Base-by-base conservation (phyloP, 805 yeast genomes). In the Hanseniaspora taiwanica region DNA sequence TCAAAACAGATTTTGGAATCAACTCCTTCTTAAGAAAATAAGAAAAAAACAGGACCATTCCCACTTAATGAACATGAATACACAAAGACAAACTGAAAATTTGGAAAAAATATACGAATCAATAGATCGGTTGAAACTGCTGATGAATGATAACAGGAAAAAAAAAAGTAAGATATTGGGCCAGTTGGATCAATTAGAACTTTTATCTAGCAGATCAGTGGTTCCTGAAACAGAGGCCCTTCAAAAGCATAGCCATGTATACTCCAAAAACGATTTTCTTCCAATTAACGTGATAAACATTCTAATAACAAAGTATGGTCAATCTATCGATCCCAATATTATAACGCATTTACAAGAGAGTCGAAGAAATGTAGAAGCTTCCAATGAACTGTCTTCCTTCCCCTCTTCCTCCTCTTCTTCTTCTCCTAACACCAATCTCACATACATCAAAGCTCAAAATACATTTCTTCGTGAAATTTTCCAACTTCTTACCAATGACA, bases 81-180 rank as follows among this genome's bases (percentile, higher is more conserved):
- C 53, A 53, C 51, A 47, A 24, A 53, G 56, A 2, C 57, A 54
- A 36, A 46, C 55, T 4, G 59, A 54, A 35, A 53, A 53, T 33
- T 40, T 54, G 29, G 42, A 42, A 7, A 48, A 53, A 21, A 38
- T 54, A 47, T 53, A 54, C 36, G 37, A 40, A n/a, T 41, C 53
- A 32, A 51, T 51, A 7, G 44, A 48, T 8, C 42, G 37, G 23
- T 44, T 54, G 10, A 37, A 48, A 19, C 35, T 23, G 2, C 52
- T 49, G 31, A 29, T 53, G 42, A 34, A 40, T 13, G 43, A 42
- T 21, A 54, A 54, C 39, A 46, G 52, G 36, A 23, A 24, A 8
- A 45, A 49, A 29, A 47, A 52, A 31, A 48, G 46, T n/a, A 43
- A 42, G 3, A 37, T 54, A 3, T 21, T 53, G 24, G 27, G 41